phyloP scores from a whole-genome alignment of 768 basidiomycete genomes.

The Amanita inopinata region DNA sequence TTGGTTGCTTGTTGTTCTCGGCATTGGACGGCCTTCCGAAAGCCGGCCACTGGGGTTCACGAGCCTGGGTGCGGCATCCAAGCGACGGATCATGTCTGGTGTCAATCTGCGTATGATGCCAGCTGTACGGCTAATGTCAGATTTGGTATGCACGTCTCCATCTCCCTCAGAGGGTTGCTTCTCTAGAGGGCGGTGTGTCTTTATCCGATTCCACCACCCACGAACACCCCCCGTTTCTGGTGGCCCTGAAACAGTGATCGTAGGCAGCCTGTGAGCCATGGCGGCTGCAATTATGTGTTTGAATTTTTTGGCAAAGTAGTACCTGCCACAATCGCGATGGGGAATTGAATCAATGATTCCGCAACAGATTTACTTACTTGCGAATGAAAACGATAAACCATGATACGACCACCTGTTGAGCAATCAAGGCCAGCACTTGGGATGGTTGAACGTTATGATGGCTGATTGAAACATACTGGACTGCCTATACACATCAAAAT shows the following conservation, averaged over 20 bases:
- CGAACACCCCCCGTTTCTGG: background rate
- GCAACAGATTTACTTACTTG: conserved; percentile 35
- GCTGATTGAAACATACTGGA: conserved; percentile 49
- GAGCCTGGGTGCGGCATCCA: conserved; percentile 57
- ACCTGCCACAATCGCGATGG: conserved; percentile 30
- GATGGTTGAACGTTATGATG: too few relatives aligned
- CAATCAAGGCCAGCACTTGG: too few relatives aligned
- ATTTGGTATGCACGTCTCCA: background rate
- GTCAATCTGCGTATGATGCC: conserved; percentile 31
- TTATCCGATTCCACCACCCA: conserved; percentile 9
- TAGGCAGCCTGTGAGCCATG: background rate
- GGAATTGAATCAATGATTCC: too few relatives aligned
- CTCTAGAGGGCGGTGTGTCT: conserved; percentile 9
- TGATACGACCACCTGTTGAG: conserved; percentile 55
- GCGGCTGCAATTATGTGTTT: conserved; percentile 36
- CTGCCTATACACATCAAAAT: conserved; percentile 72
- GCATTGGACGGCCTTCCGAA: conserved; percentile 28
- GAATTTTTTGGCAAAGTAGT: conserved; percentile 65
- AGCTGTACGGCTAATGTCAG: conserved; percentile 9
- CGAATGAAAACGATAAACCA: conserved; percentile 79
- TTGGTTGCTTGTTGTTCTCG: conserved; percentile 6
- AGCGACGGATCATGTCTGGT: conserved; percentile 70
- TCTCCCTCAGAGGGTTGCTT: background rate
- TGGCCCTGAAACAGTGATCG: background rate
- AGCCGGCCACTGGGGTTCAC: conserved; percentile 72